These are phyloP conservation scores for Monosporascus sp. DNA, from an alignment of 2,329 filamentous ascomycete genomes.

Conservation along the genomic window DNA sequence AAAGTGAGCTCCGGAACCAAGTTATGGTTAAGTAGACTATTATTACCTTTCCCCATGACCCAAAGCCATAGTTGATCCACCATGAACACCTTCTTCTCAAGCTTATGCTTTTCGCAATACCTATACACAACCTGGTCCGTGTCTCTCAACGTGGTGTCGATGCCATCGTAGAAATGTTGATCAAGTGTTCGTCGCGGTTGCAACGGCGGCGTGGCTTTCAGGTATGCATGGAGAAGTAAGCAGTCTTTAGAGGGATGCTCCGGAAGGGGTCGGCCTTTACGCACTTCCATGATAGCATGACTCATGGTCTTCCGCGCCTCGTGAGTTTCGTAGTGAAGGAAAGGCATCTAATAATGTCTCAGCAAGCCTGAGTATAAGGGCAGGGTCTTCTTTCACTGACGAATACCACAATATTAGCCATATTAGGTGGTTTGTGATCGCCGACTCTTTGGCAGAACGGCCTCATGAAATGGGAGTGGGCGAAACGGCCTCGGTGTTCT, in stretches of 20 bases:
- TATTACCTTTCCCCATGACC: background rate
- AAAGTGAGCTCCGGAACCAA: too few relatives aligned
- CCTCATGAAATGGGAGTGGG: constrained; percentile 59
- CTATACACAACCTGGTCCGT: constrained; percentile 1
- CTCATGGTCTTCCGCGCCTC: constrained; percentile 51
- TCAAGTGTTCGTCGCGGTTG: constrained; percentile 1
- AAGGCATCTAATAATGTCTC: constrained; percentile 52
- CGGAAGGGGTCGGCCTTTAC: constrained; percentile 25
- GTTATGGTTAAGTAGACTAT: too few relatives aligned
- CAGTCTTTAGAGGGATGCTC: constrained; percentile 32
- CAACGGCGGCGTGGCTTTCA: constrained; percentile 32
- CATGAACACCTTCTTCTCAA: constrained; percentile 3
- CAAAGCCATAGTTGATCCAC: constrained; percentile 4
- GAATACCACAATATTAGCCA: constrained; percentile 27
- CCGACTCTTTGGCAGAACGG: constrained; percentile 49
- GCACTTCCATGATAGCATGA: constrained; percentile 36
- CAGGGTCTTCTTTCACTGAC: constrained; percentile 15
- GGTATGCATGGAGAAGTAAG: constrained; percentile 42
- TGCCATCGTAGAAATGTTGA: constrained; percentile 2
- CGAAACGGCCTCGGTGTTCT: constrained; percentile 52
- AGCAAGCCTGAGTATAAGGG: constrained; percentile 11
- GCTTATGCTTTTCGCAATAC: background rate
- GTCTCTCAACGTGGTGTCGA: background rate
- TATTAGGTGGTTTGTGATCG: constrained; percentile 27
- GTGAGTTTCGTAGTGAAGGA: constrained; percentile 60